Conservation (phyloP, 2,329 filamentous ascomycete genomes). For the Immersiporthe knoxdaviesiana region DNA sequence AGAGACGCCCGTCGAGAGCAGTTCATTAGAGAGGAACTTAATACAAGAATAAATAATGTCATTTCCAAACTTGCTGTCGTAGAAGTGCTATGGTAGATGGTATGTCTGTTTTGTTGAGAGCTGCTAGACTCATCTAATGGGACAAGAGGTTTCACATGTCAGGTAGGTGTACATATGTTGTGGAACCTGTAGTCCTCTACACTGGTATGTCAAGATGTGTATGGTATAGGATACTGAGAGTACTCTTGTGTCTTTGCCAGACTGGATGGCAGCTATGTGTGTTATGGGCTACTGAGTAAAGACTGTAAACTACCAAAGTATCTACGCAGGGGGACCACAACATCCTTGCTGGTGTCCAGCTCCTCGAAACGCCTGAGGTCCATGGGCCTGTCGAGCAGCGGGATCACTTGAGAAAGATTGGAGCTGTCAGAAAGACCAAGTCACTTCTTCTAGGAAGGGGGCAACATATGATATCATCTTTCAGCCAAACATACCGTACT, state of each 20-base stretch:
- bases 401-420: conserved; percentile 55
- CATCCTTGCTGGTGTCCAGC: conserved; percentile 59
- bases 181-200: too few relatives aligned
- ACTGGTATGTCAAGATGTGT: not conserved
- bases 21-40: conserved; percentile 33
- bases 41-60: conserved; percentile 32
- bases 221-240: not conserved
- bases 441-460: too few relatives aligned
- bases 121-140: too few relatives aligned
- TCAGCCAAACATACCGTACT: conserved; percentile 47
- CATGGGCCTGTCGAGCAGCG: conserved; percentile 69
- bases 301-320: not conserved
- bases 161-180: not conserved
- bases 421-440: not conserved
- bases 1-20: conserved; percentile 26
- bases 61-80: not conserved
- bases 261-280: not conserved
- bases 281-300: not conserved
- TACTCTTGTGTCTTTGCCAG: not conserved
- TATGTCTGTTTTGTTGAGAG: too few relatives aligned
- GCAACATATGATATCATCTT: not conserved
- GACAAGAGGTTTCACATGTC: not conserved
- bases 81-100: not conserved
- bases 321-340: conserved; percentile 43
- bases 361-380: conserved; percentile 71